Base-by-base conservation (phyloP, 2,329 filamentous ascomycete genomes). In the Pseudogymnoascus sp. region DNA sequence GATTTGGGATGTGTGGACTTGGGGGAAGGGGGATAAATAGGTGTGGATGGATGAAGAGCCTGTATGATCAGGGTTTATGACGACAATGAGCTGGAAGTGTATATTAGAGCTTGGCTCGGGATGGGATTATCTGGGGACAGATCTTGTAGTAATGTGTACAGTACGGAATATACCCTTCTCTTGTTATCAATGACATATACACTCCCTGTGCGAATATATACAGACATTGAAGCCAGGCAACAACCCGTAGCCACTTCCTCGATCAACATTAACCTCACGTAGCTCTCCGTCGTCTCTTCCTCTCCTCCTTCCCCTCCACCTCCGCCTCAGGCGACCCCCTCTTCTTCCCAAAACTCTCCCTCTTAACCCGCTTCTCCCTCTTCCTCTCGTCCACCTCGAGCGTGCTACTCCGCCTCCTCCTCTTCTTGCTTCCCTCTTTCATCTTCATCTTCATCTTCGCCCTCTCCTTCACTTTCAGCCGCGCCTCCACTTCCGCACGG, bases 1-100 rank as follows among this genome's bases (percentile, higher is more conserved):
- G 71, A 75, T 79, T 62, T 78, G 75, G 77, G 77, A 79, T 53
- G 78, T 79, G 61, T 78, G 75, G 76, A 78, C 75, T 70, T 76
- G 76, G 75, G 76, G 76, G 46, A 74, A 75, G 70, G 73, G 75
- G 61, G 76, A 76, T 69, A 67, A 62, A 19, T 64, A 53, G 6
- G 62, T 61, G 22, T 69, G 70, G 50, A 67, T 70, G 65, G 66
- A 69, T 10, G 67, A 70, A 62, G 70, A 71, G 65, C 50, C 50
- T 63, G 50, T 70, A 68, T 59, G 68, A 69, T 67, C 65, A 68
- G 62, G 56, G 26, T 56, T 56, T 56, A 56, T 16, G 50, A 56
- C 28, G 16, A 50, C 26, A 37, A 61, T 33, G 37, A 26, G 24
- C 11, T 14, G 11, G 26, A 37, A 59, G n/a, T 41, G 60, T 37